Evolutionary conservation across 192 early-diverging fungal species (phyloP), one percentile per base, ranked within the genome.

Genomic region (Backusella macrospora): DNA sequence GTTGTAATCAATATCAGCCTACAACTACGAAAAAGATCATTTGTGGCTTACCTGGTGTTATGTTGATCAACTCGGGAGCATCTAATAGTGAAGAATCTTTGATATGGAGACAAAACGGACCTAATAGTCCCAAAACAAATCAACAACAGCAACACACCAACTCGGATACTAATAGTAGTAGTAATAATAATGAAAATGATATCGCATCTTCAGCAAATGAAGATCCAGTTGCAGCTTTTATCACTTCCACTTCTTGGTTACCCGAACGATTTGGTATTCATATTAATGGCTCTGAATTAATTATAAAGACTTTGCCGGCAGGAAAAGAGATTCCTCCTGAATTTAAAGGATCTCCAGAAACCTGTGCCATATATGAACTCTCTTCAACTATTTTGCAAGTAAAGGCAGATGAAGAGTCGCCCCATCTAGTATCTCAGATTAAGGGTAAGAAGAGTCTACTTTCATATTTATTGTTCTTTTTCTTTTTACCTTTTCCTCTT

Each of bases 1-100:
- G 79, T 23, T 99, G 97, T 80, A 89, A 89, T 43, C 86, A 90
- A 77, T 98, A 96, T 76, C 93, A 94, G 69, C 87, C 93, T 6
- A 90, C 89, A 15, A 85, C 88, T 0, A 93, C 94, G 37, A 88
- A 84, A 40, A 94, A 93, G 71, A 78, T 83, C 15, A 81, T 95
- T 16, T 87, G 86, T 48, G 78, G 82, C 7, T 78, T 90, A 10
- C 97, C 97, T 0, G 82, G 86, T 18, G 84, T 95, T 1, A 66
- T 99, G 62, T 85, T 86, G 21, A 84, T 99, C 65, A 99, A 98
- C 74, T 93, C 92, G 1, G 89, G 92, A 3, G 76, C 86, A 2
- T 87, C 78, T 3, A 79, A 78, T 3, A 84, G 85, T 37, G 90
- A 90, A 5, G 85, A 88, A 21, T 65, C 83, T 4, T 71, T 80